These are phyloP conservation scores for Linderniella brevidens DNA, from an alignment of 257 asterid species.

Conservation along the genomic window DNA sequence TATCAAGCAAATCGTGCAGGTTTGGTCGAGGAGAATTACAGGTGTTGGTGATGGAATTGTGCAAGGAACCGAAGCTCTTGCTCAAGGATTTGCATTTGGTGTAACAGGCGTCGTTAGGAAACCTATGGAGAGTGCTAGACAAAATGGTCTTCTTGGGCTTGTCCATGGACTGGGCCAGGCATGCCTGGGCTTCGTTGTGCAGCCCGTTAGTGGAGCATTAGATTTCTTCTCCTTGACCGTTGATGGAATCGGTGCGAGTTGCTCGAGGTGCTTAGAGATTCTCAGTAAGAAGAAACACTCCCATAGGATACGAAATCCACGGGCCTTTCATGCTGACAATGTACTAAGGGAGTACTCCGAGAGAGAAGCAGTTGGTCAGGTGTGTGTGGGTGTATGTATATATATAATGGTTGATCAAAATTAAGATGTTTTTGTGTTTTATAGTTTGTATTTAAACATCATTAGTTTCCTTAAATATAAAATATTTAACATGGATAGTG, in stretches of 20 bases:
- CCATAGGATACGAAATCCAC: conserved; percentile 72
- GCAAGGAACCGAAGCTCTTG: conserved; percentile 98
- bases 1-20: conserved; percentile 23
- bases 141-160: conserved; percentile 89
- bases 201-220: conserved; percentile 94
- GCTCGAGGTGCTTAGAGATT: conserved; percentile 88
- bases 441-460: too few species aligned
- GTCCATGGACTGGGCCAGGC: conserved; percentile 99
- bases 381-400: conserved; percentile 7
- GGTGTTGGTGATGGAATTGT: conserved; percentile 97
- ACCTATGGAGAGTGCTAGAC: conserved; percentile 91
- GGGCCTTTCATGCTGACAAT: conserved; percentile 80
- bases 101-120: conserved; percentile 86
- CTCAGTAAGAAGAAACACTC: conserved; percentile 51
- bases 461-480: neutral
- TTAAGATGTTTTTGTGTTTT: too few species aligned
- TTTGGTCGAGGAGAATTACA: conserved; percentile 88
- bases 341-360: conserved; percentile 67
- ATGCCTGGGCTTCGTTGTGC: conserved; percentile 72
- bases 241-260: conserved; percentile 96
- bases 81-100: conserved; percentile 97
- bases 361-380: conserved; percentile 94
- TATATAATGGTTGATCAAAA: neutral
- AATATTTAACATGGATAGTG: neutral
- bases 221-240: conserved; percentile 94